Evolutionary conservation across 2,329 filamentous ascomycete species (phyloP), one percentile per base, ranked within the genome.

Genomic region (Fusarium sp.): DNA sequence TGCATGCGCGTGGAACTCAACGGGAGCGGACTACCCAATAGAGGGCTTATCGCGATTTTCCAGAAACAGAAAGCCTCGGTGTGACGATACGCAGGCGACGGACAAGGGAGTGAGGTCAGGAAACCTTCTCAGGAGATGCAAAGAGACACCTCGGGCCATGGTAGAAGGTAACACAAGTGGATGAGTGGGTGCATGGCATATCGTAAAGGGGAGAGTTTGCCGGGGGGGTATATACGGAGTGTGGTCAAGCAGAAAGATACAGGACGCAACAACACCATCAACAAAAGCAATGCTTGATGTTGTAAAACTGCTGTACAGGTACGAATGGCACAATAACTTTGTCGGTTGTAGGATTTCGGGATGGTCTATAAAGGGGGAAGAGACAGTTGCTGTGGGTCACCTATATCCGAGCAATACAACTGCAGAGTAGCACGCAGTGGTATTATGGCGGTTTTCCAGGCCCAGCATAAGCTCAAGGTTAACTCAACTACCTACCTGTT

Each of bases 11-110:
- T 71, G 53, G 39, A 49, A 65, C 52, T 56, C 36, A 29, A 68
- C 46, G 47, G 55, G 47, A 65, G 50, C 63, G 66, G 62, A 67
- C 61, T 76, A 39, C 75, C 71, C 47, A 72, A 74, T 72, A 55
- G 31, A 68, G 75, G 29, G 49, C 62, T 70, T 68, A 75, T 76
- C 70, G 75, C 75, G 75, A 76, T 62, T 71, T 70, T 59, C 71
- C 63, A 73, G 70, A 75, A 71, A 63, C 39, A 38, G 44, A 50
- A 57, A 41, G 45, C 52, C 60, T 60, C 50, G 45, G 60, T 75
- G 66, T 59, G 64, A 75, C 71, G 55, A 27, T 52, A 38, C 54
- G 47, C 54, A 52, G 50, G 47, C 42, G 46, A 68, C 52, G 58
- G 72, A 59, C 52, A 67, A 70, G 53, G 58, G 56, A 53, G 44